phyloP scores from a whole-genome alignment of 1,284 basidiomycete species.

The Ganoderma boninense region DNA sequence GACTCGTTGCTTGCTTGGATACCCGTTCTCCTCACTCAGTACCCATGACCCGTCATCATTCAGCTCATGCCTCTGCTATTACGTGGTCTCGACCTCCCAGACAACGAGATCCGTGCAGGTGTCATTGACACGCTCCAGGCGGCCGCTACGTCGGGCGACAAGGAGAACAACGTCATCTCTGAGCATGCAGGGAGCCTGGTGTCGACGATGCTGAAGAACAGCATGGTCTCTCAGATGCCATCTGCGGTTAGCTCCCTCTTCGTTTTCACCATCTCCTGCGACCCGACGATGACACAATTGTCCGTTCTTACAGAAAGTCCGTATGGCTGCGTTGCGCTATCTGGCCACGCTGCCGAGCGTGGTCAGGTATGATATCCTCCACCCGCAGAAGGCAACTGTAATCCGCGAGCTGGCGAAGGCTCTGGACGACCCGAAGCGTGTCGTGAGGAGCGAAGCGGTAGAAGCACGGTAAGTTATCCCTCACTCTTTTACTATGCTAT shows the following conservation, averaged over 20 bases:
- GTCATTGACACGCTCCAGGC: slow-evolving; percentile 84
- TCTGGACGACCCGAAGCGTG: slow-evolving; percentile 86
- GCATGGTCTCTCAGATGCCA: slow-evolving; percentile 55
- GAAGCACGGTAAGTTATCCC: slow-evolving; percentile 66
- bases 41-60: slow-evolving; percentile 3
- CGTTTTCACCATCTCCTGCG: not conserved
- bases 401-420: slow-evolving; percentile 77
- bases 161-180: slow-evolving; percentile 59
- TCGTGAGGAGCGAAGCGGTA: slow-evolving; percentile 87
- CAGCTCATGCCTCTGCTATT: slow-evolving; percentile 91
- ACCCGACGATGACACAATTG: too few species aligned
- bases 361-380: slow-evolving; percentile 82
- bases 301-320: slow-evolving; percentile 62
- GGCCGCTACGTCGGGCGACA: slow-evolving; percentile 63
- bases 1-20: slow-evolving; percentile 29
- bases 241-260: slow-evolving; percentile 54
- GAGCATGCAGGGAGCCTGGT: slow-evolving; percentile 79
- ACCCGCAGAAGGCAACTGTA: slow-evolving; percentile 77
- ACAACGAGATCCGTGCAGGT: slow-evolving; percentile 77
- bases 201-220: slow-evolving; percentile 75
- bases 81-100: slow-evolving; percentile 82
- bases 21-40: slow-evolving; percentile 11
- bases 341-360: slow-evolving; percentile 77
- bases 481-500: too few species aligned
- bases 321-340: slow-evolving; percentile 79